A percentile compares a stretch with the other conserved stretches of the same genome.
phyloP scores from a whole-genome alignment of 306 rosid genomes.

The Quercus mongolica region DNA sequence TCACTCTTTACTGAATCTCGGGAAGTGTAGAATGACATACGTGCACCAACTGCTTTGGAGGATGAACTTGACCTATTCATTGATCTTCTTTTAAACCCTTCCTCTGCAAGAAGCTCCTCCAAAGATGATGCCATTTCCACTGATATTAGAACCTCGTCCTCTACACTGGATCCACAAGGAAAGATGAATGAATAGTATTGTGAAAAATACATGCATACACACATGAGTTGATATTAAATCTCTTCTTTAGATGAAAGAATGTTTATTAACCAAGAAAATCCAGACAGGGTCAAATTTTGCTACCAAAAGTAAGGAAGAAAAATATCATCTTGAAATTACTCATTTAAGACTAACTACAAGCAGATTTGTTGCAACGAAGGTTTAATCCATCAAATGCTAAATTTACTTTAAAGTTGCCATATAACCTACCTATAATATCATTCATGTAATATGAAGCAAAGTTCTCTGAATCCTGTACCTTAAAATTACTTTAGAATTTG shows the following conservation, averaged over 20 bases:
- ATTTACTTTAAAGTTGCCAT: neutral
- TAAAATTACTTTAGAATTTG: neutral
- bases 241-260: constrained; percentile 1
- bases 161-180: constrained; percentile 13
- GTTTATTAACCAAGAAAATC: neutral
- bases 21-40: constrained; percentile 12
- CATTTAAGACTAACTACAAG: neutral
- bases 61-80: constrained; percentile 47
- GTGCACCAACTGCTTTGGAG: constrained; percentile 33
- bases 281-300: neutral
- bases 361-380: constrained; percentile 2
- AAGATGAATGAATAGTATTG: neutral
- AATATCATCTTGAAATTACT: neutral
- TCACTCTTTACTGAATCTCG: constrained; percentile 14
- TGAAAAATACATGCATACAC: neutral
- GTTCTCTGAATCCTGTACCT: neutral
- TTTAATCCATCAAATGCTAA: neutral
- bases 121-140: constrained; percentile 67
- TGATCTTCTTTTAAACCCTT: constrained; percentile 64
- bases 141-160: constrained; percentile 9
- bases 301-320: neutral
- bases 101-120: constrained; percentile 72
- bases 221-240: neutral
- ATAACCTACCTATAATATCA: neutral
- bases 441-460: neutral